Conservation (phyloP, 352 stramenopile genomes). For the Phytophthora capsici region DNA sequence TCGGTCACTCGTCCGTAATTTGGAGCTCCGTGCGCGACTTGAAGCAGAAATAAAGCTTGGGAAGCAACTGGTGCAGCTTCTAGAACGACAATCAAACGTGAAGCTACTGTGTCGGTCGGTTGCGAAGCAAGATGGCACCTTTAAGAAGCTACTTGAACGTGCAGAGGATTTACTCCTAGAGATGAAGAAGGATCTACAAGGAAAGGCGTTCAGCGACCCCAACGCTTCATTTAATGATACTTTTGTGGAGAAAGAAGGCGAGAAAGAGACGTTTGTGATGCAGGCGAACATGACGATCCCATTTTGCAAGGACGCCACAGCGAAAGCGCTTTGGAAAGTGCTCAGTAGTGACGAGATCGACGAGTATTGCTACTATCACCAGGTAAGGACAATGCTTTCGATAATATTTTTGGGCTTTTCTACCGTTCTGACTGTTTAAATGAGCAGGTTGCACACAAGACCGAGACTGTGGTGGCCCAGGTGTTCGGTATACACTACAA, state of each 20-base stretch:
- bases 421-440: neutral
- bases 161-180: constrained; percentile 18
- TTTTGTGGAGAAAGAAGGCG: neutral
- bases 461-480: constrained; percentile 19
- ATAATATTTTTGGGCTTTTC: too few relatives aligned
- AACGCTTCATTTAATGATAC: constrained; percentile 11
- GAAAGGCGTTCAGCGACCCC: constrained; percentile 2
- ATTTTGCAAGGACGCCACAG: constrained; percentile 7
- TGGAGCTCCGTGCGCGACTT: constrained; percentile 21
- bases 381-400: constrained; percentile 4
- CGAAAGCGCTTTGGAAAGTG: constrained; percentile 23
- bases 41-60: constrained; percentile 11
- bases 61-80: constrained; percentile 4
- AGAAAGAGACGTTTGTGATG: constrained; percentile 8
- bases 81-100: constrained; percentile 15
- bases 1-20: constrained; percentile 20
- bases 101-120: neutral
- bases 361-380: constrained; percentile 36
- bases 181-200: constrained; percentile 4
- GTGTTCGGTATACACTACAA: constrained; percentile 6
- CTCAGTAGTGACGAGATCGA: constrained; percentile 20
- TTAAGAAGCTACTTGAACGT: constrained; percentile 3
- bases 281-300: constrained; percentile 20
- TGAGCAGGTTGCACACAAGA: constrained; percentile 1
- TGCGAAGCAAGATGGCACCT: neutral